Percentiles rank a stretch among this genome's conserved stretches.
These are phyloP conservation scores for Aspergillus brunneoviolaceus DNA, from an alignment of 2,329 filamentous ascomycete species.

Conservation along the genomic window DNA sequence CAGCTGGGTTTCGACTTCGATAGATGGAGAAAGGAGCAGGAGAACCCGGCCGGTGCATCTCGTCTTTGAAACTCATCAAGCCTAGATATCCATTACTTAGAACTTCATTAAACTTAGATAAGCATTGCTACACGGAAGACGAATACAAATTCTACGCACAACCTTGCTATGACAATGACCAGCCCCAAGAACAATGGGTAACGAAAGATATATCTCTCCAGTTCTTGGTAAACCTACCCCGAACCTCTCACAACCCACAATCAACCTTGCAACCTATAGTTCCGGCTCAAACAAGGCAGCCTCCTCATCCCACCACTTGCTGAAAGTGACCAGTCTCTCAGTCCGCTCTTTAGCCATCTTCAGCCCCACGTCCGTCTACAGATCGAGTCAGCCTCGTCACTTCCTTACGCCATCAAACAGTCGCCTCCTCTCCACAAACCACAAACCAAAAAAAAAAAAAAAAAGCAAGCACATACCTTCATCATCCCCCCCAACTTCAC, in stretches of 20 bases:
- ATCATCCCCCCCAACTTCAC: conserved; percentile 5
- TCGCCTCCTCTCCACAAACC: too few relatives aligned
- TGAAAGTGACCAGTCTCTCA: conserved; percentile 3
- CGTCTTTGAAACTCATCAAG: not conserved
- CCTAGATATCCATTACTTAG: not conserved
- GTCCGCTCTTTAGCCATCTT: conserved; percentile 5
- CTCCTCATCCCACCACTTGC: conserved; percentile 8
- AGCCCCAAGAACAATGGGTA: too few relatives aligned
- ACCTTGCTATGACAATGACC: too few relatives aligned
- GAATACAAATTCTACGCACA: not conserved
- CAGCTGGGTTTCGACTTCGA: conserved; percentile 71
- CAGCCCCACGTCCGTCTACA: not conserved
- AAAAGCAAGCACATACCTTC: not conserved
- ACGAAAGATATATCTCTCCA: not conserved
- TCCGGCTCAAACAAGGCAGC: not conserved
- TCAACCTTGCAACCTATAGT: not conserved
- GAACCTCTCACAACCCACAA: too few relatives aligned
- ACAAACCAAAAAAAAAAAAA: not conserved
- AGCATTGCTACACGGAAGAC: not conserved
- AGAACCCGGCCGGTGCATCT: not conserved
- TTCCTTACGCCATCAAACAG: too few relatives aligned
- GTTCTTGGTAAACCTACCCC: not conserved
- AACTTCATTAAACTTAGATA: not conserved
- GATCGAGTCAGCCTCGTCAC: not conserved
- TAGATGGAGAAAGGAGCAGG: conserved; percentile 28